A percentile compares a stretch with the other conserved stretches of the same genome.
Evolutionary conservation across 2,329 filamentous ascomycete species (phyloP).

Genomic region (Fusarium albidum): DNA sequence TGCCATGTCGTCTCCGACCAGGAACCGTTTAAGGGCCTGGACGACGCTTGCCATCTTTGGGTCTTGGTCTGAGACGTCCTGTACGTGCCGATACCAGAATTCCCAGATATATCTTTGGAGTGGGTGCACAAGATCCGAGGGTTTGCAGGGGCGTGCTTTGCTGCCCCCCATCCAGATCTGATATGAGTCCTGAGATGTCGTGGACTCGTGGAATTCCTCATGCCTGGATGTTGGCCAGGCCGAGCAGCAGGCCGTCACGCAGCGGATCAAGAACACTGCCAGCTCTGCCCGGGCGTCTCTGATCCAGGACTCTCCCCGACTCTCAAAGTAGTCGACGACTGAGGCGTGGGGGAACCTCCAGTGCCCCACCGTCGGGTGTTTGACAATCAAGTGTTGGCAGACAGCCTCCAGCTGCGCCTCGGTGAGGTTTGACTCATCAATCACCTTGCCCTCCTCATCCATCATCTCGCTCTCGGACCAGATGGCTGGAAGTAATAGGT

Average conservation of each 20-base stretch:
- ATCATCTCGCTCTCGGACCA: neutral
- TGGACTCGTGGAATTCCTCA: too few relatives aligned
- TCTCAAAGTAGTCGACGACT: slow-evolving; percentile 6
- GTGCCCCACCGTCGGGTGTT: neutral
- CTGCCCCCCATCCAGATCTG: too few relatives aligned
- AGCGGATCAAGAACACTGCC: neutral
- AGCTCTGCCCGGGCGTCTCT: neutral
- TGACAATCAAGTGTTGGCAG: slow-evolving; percentile 4
- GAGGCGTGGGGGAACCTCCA: slow-evolving; percentile 14
- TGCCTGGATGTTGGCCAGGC: neutral
- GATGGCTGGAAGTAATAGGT: neutral
- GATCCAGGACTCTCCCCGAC: neutral
- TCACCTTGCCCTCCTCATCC: neutral
- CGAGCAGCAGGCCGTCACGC: neutral
- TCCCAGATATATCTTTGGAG: too few relatives aligned
- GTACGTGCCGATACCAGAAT: too few relatives aligned
- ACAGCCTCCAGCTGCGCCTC: neutral
- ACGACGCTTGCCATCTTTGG: too few relatives aligned
- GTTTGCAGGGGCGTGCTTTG: too few relatives aligned
- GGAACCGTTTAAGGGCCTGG: too few relatives aligned
- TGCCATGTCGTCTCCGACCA: too few relatives aligned
- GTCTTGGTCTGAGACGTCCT: too few relatives aligned
- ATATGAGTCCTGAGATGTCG: too few relatives aligned
- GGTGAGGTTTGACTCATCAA: neutral
- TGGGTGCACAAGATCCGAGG: too few relatives aligned